Evolutionary conservation across 352 stramenopile genomes (phyloP).

Genomic region (Phytophthora lateralis): DNA sequence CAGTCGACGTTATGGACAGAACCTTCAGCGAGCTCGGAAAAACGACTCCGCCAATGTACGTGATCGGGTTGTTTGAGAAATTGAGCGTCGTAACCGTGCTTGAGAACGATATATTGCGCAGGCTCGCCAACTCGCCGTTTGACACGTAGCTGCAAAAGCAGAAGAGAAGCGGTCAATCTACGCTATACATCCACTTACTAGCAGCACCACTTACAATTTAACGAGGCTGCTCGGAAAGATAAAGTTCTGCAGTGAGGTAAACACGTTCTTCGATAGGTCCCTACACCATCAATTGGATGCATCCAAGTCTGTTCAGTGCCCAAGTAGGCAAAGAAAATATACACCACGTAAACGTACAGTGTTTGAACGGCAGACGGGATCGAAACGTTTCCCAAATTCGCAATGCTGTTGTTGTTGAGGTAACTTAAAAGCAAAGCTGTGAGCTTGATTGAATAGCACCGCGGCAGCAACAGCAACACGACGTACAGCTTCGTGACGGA

Average conservation of each 20-base stretch:
- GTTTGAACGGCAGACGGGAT: slow-evolving; percentile 35
- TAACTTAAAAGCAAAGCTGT: slow-evolving; percentile 19
- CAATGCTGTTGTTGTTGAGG: slow-evolving; percentile 44
- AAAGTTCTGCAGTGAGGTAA: slow-evolving; percentile 32
- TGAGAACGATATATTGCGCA: slow-evolving; percentile 45
- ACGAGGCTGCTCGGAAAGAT: slow-evolving; percentile 31
- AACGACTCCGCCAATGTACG: slow-evolving; percentile 34
- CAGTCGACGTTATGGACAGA: slow-evolving; percentile 30
- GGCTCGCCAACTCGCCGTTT: slow-evolving; percentile 29
- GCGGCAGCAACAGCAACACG: neutral
- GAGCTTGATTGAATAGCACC: slow-evolving; percentile 1
- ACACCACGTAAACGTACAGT: slow-evolving; percentile 27
- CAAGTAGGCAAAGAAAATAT: neutral
- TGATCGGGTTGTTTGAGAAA: slow-evolving; percentile 44
- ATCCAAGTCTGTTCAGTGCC: neutral
- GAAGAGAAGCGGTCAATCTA: neutral
- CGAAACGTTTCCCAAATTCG: slow-evolving; percentile 19
- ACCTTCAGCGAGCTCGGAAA: slow-evolving; percentile 37
- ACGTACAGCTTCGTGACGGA: slow-evolving; percentile 36
- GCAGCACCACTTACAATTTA: slow-evolving; percentile 36
- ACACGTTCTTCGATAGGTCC: slow-evolving; percentile 43
- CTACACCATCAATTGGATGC: slow-evolving; percentile 7
- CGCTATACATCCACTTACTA: neutral
- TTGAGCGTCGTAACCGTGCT: slow-evolving; percentile 38
- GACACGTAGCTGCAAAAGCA: slow-evolving; percentile 20